phyloP scores from a whole-genome alignment of 2,329 filamentous ascomycete species.

The Fusarium tjaetaba region DNA sequence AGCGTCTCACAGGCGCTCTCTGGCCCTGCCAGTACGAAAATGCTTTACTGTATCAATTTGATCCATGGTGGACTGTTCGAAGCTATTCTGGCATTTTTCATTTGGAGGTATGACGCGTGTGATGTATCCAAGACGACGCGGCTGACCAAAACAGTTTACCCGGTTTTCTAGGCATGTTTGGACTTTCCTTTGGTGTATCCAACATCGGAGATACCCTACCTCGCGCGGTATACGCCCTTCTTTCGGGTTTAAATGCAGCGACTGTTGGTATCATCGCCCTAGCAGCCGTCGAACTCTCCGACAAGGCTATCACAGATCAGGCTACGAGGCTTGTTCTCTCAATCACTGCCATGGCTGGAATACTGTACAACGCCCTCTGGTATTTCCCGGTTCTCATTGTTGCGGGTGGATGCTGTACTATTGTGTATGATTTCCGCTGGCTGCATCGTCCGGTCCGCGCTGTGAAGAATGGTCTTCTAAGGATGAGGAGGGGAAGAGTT shows the following conservation, averaged over 20 bases:
- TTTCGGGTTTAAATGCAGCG: slow-evolving; percentile 77
- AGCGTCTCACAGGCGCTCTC: slow-evolving; percentile 74
- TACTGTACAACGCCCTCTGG: slow-evolving; percentile 79
- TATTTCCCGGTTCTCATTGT: slow-evolving; percentile 71
- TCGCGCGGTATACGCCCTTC: slow-evolving; percentile 70
- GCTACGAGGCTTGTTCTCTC: slow-evolving; percentile 72
- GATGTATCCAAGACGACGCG: too few relatives aligned
- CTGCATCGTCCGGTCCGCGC: slow-evolving; percentile 48
- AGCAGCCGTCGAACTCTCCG: slow-evolving; percentile 72
- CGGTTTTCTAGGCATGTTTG: slow-evolving; percentile 76
- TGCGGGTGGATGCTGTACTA: not conserved
- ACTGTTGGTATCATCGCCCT: slow-evolving; percentile 78
- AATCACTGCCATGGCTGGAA: slow-evolving; percentile 68
- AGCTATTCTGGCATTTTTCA: slow-evolving; percentile 67
- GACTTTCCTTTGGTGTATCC: slow-evolving; percentile 71
- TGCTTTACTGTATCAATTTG: slow-evolving; percentile 74
- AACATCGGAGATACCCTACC: slow-evolving; percentile 69
- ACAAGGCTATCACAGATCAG: slow-evolving; percentile 74
- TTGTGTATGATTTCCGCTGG: slow-evolving; percentile 42
- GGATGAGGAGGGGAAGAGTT: accelerated
- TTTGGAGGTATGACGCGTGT: slow-evolving; percentile 66
- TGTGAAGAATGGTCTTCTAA: accelerated
- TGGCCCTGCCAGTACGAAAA: slow-evolving; percentile 76
- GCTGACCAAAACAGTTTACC: slow-evolving; percentile 59
- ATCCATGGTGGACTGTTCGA: slow-evolving; percentile 68